Evolutionary conservation across 768 basidiomycete species (phyloP), one percentile per base, ranked within the genome.

Genomic region (Phylloporus sp.): DNA sequence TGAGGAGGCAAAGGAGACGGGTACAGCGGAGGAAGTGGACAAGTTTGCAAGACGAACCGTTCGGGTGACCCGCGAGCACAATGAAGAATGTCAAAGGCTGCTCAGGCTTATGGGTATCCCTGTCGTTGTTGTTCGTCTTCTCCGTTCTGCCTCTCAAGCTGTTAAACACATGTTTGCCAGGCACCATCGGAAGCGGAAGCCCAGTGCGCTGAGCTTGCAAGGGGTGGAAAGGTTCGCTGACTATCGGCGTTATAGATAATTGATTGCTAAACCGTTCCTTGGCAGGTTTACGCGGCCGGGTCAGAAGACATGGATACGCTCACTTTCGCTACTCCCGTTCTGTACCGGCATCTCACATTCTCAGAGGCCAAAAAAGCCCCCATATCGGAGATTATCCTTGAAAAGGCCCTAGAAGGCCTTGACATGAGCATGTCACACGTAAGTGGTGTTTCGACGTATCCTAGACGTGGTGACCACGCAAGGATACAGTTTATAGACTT

Each of bases 291-390:
- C 67, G 97, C 91, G 1, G 95, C 97, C 8, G 97, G 97, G 13
- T 97, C 95, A 0, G 97, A 98, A 71, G 97, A 99, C 70, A 99
- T 99, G 97, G 97, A 99, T 63, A 99, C 97, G 8, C 82, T 99
- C 20, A 99, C 97, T 1, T 99, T 99, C 76, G 80, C 82, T 58
- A 75, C 95, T 0, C 95, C 97, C 2, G 85, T 95, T 39, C 78
- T 99, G 9, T 87, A 89, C 59, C 91, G 97, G 26, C 97, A 97
- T 70, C 81, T 99, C 53, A 98, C 97, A 12, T 97, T 98, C 74
- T 94, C 92, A 12, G 97, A 99, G 66, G 95, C 95, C 13, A 93
- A 95, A 69, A 98, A 97, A 64, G 85, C 89, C 57, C 97, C 97
- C 15, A 99, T 99, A 61, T 87, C 84, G 60, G 92, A 97, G 62